Base-by-base conservation (phyloP, 768 basidiomycete species). In the Mycena olivaceomarginata region DNA sequence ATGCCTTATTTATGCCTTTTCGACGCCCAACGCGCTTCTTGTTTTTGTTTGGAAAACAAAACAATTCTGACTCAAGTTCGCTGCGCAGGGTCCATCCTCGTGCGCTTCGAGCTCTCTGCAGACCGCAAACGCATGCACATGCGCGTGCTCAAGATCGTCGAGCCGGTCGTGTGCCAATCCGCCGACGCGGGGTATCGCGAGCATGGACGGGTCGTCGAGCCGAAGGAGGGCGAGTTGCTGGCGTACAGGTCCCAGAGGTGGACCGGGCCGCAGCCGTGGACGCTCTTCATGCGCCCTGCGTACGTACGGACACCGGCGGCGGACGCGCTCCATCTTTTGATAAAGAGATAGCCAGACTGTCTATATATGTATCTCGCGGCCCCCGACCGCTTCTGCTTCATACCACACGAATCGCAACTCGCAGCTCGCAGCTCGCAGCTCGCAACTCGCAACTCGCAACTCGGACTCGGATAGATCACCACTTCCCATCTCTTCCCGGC, bases 51-150 rank as follows among this genome's bases (percentile, higher is more conserved):
- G n/a, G n/a, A n/a, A n/a, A n/a, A n/a, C n/a, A n/a, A n/a, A n/a
- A n/a, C n/a, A n/a, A n/a, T n/a, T n/a, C n/a, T n/a, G n/a, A n/a
- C n/a, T n/a, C n/a, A n/a, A n/a, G n/a, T n/a, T n/a, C n/a, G n/a
- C n/a, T n/a, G n/a, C n/a, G n/a, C n/a, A 69, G 74, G 75, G 25
- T 16, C 12, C 22, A 60, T 72, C 57, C 71, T 69, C 31, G 76
- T 43, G 37, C 72, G 71, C 25, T 77, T 73, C 25, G 67, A 73
- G 59, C 31, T 76, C 2, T 71, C 75, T 25, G 41, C 63, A 13
- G 53, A 59, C 13, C 8, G 12, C 3, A 37, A 2, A 13, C 51
- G 7, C 4, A 20, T 76, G 2, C 48, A 62, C 66, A 53, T 76
- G 37, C 75, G 64, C n/a, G 43, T 76, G 45, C 65, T 76, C 16